These are phyloP conservation scores for Diutina scorzettiae DNA, from an alignment of 1,139 yeast species.

Conservation along the genomic window DNA sequence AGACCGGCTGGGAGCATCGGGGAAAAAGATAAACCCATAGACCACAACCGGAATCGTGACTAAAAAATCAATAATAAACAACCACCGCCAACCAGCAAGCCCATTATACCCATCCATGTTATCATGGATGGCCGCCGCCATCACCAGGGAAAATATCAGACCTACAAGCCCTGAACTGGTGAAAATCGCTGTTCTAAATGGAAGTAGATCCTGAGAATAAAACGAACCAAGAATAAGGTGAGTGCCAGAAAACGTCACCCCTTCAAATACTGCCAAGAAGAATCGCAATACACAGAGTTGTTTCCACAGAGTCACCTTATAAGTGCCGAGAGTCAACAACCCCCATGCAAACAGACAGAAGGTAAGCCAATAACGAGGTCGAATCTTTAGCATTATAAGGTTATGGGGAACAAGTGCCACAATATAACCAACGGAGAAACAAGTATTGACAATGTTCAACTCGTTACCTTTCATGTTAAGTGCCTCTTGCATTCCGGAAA, in stretches of 20 bases:
- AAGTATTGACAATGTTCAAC: conserved; percentile 30
- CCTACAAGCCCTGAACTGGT: conserved; percentile 43
- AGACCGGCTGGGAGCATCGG: conserved; percentile 6
- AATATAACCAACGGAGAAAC: conserved; percentile 49
- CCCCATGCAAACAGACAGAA: conserved; percentile 20
- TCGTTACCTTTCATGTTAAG: conserved; percentile 20
- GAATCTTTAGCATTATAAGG: conserved; percentile 33
- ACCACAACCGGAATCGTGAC: conserved; percentile 7
- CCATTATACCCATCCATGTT: conserved; percentile 21
- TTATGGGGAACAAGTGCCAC: conserved; percentile 49
- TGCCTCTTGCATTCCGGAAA: conserved; percentile 11
- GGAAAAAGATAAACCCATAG: conserved; percentile 4
- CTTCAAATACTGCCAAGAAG: conserved; percentile 5
- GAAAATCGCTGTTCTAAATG: conserved; percentile 39
- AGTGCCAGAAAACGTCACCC: conserved; percentile 5
- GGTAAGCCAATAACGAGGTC: conserved; percentile 44
- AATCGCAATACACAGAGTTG: conserved; percentile 28
- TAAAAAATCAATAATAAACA: conserved; percentile 16
- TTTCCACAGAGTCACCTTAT: conserved; percentile 22
- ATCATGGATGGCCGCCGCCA: conserved; percentile 25
- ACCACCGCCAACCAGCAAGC: conserved; percentile 29
- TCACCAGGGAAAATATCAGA: conserved; percentile 28
- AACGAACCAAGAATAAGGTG: conserved; percentile 1
- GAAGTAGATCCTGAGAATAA: conserved; percentile 25
- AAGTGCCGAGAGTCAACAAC: conserved; percentile 3